Conservation (phyloP, 305 asterid species). For the Solanum aculeatissimum region DNA sequence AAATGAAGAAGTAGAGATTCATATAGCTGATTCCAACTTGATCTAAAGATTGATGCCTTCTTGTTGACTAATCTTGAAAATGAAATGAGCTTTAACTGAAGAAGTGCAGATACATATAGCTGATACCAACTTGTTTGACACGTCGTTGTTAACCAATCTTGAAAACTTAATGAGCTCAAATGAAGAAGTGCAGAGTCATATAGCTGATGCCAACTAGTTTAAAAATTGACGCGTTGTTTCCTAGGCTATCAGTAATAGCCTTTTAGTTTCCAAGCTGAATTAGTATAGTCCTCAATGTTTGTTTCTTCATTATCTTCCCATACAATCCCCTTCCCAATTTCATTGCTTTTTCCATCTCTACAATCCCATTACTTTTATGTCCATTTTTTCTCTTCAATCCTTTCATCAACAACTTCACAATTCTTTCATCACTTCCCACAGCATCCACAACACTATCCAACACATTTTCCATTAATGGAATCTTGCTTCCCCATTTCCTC, state of each 20-base stretch:
- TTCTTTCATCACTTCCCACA: constrained; percentile 67
- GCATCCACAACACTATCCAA: constrained; percentile 67
- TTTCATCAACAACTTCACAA: constrained; percentile 34
- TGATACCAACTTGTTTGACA: not conserved
- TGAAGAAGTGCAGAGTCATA: no score
- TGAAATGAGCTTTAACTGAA: not conserved
- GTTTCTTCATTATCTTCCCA: constrained; percentile 80
- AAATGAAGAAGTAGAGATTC: not conserved
- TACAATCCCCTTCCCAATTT: constrained; percentile 75
- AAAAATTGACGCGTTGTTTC: not conserved
- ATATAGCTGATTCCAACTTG: not conserved
- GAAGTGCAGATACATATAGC: not conserved
- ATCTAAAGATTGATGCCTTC: not conserved
- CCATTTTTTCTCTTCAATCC: constrained; percentile 36
- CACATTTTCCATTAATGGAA: constrained; percentile 37
- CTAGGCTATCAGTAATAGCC: not conserved
- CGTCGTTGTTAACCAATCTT: not conserved
- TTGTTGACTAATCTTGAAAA: not conserved
- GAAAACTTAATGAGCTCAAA: not conserved
- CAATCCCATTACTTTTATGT: constrained; percentile 27
- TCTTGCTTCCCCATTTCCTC: constrained; percentile 69
- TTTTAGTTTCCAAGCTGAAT: constrained; percentile 14
- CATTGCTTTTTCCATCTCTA: constrained; percentile 70
- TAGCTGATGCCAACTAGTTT: not conserved
- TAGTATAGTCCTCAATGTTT: constrained; percentile 42